phyloP scores from a whole-genome alignment of 306 rosid genomes.

The Casuarina equisetifolia region DNA sequence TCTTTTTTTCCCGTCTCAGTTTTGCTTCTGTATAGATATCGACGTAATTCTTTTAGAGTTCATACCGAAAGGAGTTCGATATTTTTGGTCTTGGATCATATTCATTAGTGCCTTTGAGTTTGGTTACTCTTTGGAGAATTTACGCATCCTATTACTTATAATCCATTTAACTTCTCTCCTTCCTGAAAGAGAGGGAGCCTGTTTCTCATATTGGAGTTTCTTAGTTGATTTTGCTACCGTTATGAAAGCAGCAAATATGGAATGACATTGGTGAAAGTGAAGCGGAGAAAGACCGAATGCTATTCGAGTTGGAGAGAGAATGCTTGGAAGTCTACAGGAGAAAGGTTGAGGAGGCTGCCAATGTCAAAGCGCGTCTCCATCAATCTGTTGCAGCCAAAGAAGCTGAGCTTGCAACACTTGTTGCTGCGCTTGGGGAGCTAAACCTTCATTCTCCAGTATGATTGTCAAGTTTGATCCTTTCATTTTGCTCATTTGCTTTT shows the following conservation, averaged over 20 bases:
- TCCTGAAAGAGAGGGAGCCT: not conserved
- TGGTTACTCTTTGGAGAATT: not conserved
- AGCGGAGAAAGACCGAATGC: slow-evolving; percentile 75
- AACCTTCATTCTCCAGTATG: slow-evolving; percentile 73
- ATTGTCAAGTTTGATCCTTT: not conserved
- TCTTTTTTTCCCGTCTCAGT: not conserved
- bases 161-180: not conserved
- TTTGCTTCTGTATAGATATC: not conserved
- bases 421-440: slow-evolving; percentile 92
- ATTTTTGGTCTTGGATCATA: slow-evolving; percentile 1
- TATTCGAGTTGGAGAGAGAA: slow-evolving; percentile 84
- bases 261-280: slow-evolving; percentile 90
- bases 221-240: not conserved
- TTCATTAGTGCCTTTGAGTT: not conserved
- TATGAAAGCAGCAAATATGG: slow-evolving; percentile 82
- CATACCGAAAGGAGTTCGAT: not conserved
- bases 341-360: slow-evolving; percentile 86
- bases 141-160: not conserved
- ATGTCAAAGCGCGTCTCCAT: slow-evolving; percentile 86
- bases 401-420: slow-evolving; percentile 90
- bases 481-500: not conserved
- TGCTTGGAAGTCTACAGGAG: slow-evolving; percentile 91
- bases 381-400: slow-evolving; percentile 90
- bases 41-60: not conserved
- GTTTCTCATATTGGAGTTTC: not conserved